These are phyloP conservation scores for Aureobasidium zeae DNA, from an alignment of 2,329 filamentous ascomycete species.

Conservation along the genomic window DNA sequence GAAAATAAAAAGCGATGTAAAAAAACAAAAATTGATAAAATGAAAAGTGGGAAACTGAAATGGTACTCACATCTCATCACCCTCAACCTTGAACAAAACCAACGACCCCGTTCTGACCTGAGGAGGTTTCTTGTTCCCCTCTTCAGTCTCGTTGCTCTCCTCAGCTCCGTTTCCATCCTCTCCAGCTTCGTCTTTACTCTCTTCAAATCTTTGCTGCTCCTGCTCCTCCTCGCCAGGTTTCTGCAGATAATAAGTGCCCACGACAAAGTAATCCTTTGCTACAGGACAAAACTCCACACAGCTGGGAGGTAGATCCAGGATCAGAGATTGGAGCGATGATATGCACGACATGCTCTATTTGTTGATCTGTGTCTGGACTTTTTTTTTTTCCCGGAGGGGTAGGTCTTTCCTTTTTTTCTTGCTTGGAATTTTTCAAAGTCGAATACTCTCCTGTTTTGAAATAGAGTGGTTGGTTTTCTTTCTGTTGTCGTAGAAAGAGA, in stretches of 20 bases:
- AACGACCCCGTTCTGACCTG: constrained; percentile 60
- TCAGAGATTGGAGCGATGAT: constrained; percentile 41
- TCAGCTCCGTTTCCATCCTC: constrained; percentile 25
- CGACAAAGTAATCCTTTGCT: constrained; percentile 56
- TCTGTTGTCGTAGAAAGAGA: no score
- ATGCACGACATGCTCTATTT: constrained; percentile 21
- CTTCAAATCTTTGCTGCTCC: constrained; percentile 10
- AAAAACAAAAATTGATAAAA: not conserved
- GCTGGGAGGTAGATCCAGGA: constrained; percentile 61
- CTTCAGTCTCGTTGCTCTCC: constrained; percentile 22
- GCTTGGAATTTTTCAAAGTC: no score
- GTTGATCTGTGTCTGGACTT: no score
- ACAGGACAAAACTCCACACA: constrained; percentile 65
- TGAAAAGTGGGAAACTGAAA: not conserved
- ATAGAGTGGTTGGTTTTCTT: no score
- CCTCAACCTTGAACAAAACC: constrained; percentile 52
- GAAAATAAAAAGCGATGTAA: not conserved
- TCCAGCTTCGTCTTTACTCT: constrained; percentile 15
- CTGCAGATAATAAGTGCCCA: constrained; percentile 78
- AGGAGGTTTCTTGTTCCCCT: constrained; percentile 13
- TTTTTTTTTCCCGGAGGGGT: no score
- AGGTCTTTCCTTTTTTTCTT: no score
- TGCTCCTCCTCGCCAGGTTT: constrained; percentile 31
- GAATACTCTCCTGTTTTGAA: no score
- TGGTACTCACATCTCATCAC: constrained; percentile 47